Evolutionary conservation across 163 green algal genomes (phyloP).

Genomic region (Scenedesmus sp.): DNA sequence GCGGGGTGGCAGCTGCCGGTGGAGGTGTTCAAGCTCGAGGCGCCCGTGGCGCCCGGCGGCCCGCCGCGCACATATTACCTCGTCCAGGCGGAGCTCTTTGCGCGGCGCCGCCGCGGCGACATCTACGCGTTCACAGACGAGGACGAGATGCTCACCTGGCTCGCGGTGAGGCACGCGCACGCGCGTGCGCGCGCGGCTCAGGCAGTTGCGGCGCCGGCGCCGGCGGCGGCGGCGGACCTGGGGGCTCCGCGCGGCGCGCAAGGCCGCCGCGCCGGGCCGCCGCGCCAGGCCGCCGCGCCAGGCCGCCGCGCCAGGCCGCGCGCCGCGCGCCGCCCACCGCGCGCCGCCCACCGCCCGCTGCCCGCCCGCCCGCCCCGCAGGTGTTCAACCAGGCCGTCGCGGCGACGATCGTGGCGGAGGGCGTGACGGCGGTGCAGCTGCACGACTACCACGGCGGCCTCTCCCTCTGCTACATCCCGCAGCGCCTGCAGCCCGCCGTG

Average conservation of each 20-base stretch:
- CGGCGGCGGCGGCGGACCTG: no score
- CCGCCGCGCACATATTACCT: constrained; percentile 28
- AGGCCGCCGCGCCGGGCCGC: no score
- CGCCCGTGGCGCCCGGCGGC: background rate
- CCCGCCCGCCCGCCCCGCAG: no score
- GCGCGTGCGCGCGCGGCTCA: no score
- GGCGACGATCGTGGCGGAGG: constrained; percentile 7
- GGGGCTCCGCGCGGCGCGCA: no score
- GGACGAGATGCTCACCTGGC: constrained; percentile 44
- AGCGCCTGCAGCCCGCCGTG: background rate
- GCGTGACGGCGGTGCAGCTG: constrained; percentile 38
- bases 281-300: no score
- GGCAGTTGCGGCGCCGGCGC: no score
- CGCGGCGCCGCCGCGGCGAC: constrained; percentile 21
- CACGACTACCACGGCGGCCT: constrained; percentile 53
- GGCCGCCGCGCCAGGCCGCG: no score
- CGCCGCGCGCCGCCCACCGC: no score
- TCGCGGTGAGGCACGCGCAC: no score
- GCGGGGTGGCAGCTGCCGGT: background rate
- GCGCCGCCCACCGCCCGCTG: no score
- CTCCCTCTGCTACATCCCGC: constrained; percentile 45
- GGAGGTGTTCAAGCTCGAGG: constrained; percentile 15
- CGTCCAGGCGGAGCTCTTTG: constrained; percentile 38
- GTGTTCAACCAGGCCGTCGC: constrained; percentile 41
- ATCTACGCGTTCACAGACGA: constrained; percentile 47